Conservation (phyloP, 176 grass and related monocot species). For the Hsuehochloa calcarea region DNA sequence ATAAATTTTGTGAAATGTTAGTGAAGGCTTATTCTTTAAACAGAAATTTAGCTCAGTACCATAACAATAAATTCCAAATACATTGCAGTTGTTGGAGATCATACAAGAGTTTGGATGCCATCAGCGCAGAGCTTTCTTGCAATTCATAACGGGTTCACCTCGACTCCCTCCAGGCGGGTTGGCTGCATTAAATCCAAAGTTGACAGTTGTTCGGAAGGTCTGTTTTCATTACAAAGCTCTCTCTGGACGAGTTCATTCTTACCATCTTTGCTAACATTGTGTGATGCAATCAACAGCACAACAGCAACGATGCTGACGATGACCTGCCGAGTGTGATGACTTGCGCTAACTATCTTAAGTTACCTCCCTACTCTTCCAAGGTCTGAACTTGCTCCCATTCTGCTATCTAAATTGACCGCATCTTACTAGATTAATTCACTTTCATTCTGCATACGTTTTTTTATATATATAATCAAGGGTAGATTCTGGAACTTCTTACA, state of each 20-base stretch:
- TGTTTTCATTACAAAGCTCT: constrained; percentile 30
- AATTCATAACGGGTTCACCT: constrained; percentile 94
- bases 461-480: neutral
- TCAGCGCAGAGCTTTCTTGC: constrained; percentile 86
- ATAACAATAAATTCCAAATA: constrained; percentile 19
- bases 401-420: neutral
- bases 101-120: constrained; percentile 74
- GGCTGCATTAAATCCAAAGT: constrained; percentile 81
- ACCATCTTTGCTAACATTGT: constrained; percentile 22
- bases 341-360: constrained; percentile 95
- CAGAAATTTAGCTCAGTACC: neutral
- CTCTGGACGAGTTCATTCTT: neutral
- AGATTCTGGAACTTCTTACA: neutral
- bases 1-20: constrained; percentile 14
- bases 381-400: constrained; percentile 28
- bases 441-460: neutral
- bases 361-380: constrained; percentile 93
- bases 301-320: constrained; percentile 55
- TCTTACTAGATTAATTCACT: neutral
- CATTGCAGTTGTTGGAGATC: constrained; percentile 78
- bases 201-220: constrained; percentile 97
- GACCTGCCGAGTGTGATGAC: constrained; percentile 98
- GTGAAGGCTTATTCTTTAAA: constrained; percentile 30
- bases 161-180: constrained; percentile 86
- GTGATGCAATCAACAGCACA: constrained; percentile 58